phyloP scores from a whole-genome alignment of 495 filamentous ascomycete species.

The Penicillium samsonianum region DNA sequence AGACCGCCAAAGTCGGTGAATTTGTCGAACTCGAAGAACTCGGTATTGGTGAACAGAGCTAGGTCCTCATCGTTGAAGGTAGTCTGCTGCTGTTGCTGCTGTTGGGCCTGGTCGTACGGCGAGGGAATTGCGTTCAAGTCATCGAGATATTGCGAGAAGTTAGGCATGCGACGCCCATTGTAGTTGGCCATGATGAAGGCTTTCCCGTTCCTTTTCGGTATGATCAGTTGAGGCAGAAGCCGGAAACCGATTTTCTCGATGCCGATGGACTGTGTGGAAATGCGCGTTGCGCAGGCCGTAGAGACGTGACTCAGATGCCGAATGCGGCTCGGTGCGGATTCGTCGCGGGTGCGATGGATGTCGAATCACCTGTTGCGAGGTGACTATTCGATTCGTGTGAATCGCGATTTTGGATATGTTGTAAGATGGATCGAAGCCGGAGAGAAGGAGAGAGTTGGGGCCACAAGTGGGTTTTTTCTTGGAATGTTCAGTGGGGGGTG shows the following conservation, averaged over 20 bases:
- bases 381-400: not conserved
- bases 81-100: conserved; percentile 54
- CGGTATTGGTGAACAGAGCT: conserved; percentile 87
- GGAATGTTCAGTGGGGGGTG: conserved; percentile 16
- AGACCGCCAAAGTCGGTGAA: conserved; percentile 43
- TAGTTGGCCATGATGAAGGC: conserved; percentile 61
- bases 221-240: not conserved
- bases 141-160: conserved; percentile 85
- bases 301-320: conserved; percentile 24
- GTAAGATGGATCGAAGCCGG: conserved; percentile 10
- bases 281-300: conserved; percentile 14
- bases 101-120: conserved; percentile 62
- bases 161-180: conserved; percentile 70
- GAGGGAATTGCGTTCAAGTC: conserved; percentile 79
- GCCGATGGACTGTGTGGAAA: conserved; percentile 6
- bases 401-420: not conserved
- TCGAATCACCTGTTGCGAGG: conserved; percentile 1
- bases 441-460: conserved; percentile 12
- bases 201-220: not conserved
- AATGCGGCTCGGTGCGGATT: conserved; percentile 22
- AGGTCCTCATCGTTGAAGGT: conserved; percentile 72
- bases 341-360: not conserved
- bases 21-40: conserved; percentile 89
- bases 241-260: conserved; percentile 2
- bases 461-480: conserved; percentile 20